Conservation (phyloP, 805 yeast species). For the Lipomyces anomalus region DNA sequence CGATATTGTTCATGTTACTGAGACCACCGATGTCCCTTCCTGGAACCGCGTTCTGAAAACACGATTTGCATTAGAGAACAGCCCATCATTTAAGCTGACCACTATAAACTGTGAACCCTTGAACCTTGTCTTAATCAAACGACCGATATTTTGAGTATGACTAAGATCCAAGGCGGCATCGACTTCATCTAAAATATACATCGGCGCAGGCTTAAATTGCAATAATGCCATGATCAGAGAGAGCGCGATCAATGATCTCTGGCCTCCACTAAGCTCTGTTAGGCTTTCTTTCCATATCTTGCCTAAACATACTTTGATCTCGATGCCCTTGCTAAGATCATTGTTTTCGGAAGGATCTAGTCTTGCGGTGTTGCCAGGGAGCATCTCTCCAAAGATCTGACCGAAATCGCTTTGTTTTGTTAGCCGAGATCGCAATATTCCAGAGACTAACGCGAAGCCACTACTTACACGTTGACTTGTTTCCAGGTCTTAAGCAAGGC, state of each 20-base stretch:
- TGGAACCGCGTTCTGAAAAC: constrained; percentile 91
- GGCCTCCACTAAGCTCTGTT: constrained; percentile 96
- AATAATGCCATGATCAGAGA: constrained; percentile 86
- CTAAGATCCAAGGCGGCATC: constrained; percentile 97
- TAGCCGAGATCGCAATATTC: background rate
- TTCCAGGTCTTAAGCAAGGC: constrained; percentile 80
- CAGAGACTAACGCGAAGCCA: background rate
- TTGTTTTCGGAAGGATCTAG: constrained; percentile 73
- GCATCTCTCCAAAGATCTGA: constrained; percentile 73
- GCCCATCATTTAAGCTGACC: constrained; percentile 94
- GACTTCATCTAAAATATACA: constrained; percentile 95
- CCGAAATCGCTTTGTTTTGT: constrained; percentile 61
- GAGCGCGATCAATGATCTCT: constrained; percentile 79
- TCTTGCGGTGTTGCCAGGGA: constrained; percentile 87
- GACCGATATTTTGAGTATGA: constrained; percentile 97
- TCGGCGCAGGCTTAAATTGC: constrained; percentile 96
- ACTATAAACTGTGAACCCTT: constrained; percentile 95
- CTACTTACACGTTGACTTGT: constrained; percentile 58
- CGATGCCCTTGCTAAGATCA: constrained; percentile 85
- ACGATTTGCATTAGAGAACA: constrained; percentile 95
- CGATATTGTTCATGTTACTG: constrained; percentile 20
- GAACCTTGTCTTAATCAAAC: constrained; percentile 87
- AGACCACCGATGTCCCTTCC: constrained; percentile 90
- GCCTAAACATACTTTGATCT: constrained; percentile 84
- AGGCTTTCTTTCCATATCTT: constrained; percentile 92